phyloP scores from a whole-genome alignment of 2,329 filamentous ascomycete genomes.

The Penicillium sp. region DNA sequence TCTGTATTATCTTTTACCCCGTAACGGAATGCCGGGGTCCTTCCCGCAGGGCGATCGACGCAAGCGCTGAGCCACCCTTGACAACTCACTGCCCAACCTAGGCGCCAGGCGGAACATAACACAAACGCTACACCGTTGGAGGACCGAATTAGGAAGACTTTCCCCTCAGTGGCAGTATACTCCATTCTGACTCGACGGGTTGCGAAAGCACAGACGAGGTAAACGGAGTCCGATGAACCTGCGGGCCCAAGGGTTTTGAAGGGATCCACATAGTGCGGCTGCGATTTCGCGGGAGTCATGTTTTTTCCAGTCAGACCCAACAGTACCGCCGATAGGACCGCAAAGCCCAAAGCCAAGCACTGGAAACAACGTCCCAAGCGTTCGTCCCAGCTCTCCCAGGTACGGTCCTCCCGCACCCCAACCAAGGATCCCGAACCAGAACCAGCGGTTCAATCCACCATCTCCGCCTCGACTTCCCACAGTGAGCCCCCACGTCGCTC shows the following conservation, averaged over 20 bases:
- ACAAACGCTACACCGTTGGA: slow-evolving; percentile 12
- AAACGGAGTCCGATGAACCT: slow-evolving; percentile 16
- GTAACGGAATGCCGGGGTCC: slow-evolving; percentile 29
- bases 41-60: slow-evolving; percentile 26
- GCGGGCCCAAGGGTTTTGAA: slow-evolving; percentile 16
- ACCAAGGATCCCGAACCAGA: slow-evolving; percentile 36
- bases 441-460: slow-evolving; percentile 31
- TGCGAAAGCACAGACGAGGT: slow-evolving; percentile 11
- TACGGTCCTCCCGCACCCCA: slow-evolving; percentile 31
- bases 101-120: slow-evolving; percentile 30
- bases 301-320: slow-evolving; percentile 40
- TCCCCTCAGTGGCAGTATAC: slow-evolving; percentile 7
- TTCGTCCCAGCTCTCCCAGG: slow-evolving; percentile 26
- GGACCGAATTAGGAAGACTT: slow-evolving; percentile 19
- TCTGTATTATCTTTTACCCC: neutral
- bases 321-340: slow-evolving; percentile 30
- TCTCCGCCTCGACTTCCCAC: slow-evolving; percentile 24
- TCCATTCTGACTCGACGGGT: neutral
- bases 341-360: slow-evolving; percentile 27
- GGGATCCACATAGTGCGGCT: slow-evolving; percentile 27
- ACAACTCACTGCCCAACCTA: slow-evolving; percentile 24
- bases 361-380: slow-evolving; percentile 31
- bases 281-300: slow-evolving; percentile 32
- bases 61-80: slow-evolving; percentile 29
- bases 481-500: slow-evolving; percentile 33